A percentile compares a stretch with the other conserved stretches of the same genome.
phyloP scores from a whole-genome alignment of 768 basidiomycete species.

The Suillus plorans region DNA sequence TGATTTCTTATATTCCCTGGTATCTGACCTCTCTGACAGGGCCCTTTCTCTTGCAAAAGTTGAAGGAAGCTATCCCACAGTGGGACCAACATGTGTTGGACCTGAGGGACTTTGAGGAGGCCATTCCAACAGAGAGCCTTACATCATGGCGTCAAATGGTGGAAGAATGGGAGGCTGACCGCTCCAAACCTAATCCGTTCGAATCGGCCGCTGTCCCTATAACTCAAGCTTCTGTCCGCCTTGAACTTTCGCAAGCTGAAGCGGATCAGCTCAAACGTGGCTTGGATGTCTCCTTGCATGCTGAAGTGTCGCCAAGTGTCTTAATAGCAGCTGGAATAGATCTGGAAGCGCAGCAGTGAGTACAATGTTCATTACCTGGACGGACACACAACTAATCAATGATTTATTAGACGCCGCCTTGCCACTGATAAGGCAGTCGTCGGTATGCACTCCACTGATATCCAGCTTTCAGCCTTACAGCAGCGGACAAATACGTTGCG shows the following conservation, averaged over 20 bases:
- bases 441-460: not conserved
- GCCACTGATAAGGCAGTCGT: not conserved
- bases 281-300: conserved; percentile 11
- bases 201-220: conserved; percentile 8
- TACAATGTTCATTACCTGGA: not conserved
- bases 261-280: not conserved
- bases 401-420: not conserved
- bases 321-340: conserved; percentile 16
- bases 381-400: not conserved
- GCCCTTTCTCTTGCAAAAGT: not conserved
- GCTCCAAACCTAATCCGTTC: conserved; percentile 11
- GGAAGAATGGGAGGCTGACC: conserved; percentile 12
- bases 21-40: not conserved
- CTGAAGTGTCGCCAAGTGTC: conserved; percentile 14
- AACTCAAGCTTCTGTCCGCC: conserved; percentile 11
- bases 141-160: not conserved
- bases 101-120: not conserved
- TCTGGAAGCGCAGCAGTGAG: conserved; percentile 24
- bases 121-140: not conserved
- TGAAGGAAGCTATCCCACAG: not conserved
- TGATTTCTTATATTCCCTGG: not conserved
- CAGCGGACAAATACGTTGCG: not conserved
- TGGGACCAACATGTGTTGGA: not conserved
- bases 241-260: conserved; percentile 18
- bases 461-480: not conserved